Base-by-base conservation (phyloP, 345 rosid genomes). In the Psidium friedrichsthalianum region DNA sequence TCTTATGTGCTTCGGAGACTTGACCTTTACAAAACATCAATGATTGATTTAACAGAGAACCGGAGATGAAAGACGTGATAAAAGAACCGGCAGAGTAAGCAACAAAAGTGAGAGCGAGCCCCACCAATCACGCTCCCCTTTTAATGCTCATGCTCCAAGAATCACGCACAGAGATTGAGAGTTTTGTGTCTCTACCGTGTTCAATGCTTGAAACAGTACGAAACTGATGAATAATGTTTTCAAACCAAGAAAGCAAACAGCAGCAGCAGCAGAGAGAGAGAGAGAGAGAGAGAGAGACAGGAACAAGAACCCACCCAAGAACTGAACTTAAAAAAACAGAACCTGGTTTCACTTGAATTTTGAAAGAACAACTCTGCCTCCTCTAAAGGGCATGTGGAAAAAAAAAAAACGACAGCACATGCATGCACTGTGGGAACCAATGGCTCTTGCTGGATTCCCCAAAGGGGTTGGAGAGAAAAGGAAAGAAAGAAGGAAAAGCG, bases 71-170 rank as follows among this genome's bases (percentile, higher is more conserved):
- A 18, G 78, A 36, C 44, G 82, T 29, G 82, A 20, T 49, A 82
- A 47, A 59, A 42, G 59, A 59, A 32, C 40, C 25, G 24, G 40
- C 24, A 76, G 6, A 27, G 36, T 11, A n/a, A 18, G 4, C 2
- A 83, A 20, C 27, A 83, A 78, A 52, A 53, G 82, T 25, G 22
- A 49, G 21, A 55, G 87, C 36, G 52, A 64, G 22, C 80, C 4
- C 80, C 91, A 52, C 88, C 85, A 89, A 90, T 92, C 91, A 90
- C 91, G 92, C 91, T 57, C 86, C 76, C 51, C 85, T 74, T 89
- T 89, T 85, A 80, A 82, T 86, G 88, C 83, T 29, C 40, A 11
- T 18, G 80, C 80, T 32, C 47, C 80, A 9, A 69, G 15, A 69
- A 69, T 69, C 80, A 69, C 42, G 11, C 47, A 10, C 47, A 69